Conservation (phyloP, 305 asterid species). For the Fraxinus baroniana region DNA sequence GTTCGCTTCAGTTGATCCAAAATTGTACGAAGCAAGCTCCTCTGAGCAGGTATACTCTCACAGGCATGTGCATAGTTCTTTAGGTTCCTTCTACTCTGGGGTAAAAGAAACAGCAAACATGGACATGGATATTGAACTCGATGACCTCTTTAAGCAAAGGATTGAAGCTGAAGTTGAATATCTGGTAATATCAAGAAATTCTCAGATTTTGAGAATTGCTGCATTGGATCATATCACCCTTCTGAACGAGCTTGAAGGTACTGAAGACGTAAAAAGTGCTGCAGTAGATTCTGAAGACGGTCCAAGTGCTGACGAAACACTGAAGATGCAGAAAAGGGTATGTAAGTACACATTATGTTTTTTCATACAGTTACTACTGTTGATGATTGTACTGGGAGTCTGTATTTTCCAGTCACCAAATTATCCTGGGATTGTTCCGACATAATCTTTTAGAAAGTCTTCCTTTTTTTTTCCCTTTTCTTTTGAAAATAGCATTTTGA, state of each 20-base stretch:
- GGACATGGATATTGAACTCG: constrained; percentile 41
- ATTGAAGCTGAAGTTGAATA: constrained; percentile 73
- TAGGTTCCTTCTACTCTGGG: constrained; percentile 34
- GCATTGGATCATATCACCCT: constrained; percentile 44
- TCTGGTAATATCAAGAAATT: constrained; percentile 45
- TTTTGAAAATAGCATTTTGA: constrained; percentile 6
- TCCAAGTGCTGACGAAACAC: background rate
- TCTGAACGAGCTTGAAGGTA: constrained; percentile 10
- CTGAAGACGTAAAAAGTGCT: background rate
- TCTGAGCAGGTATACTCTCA: constrained; percentile 23
- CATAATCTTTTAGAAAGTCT: constrained; percentile 34
- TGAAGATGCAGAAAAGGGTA: constrained; percentile 31
- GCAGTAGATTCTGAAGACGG: background rate
- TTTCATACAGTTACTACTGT: constrained; percentile 49
- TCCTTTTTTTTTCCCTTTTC: no score
- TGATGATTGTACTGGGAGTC: constrained; percentile 32
- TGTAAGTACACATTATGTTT: constrained; percentile 56
- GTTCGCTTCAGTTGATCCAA: constrained; percentile 25
- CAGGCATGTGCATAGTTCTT: constrained; percentile 26
- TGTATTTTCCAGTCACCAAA: constrained; percentile 36
- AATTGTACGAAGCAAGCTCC: constrained; percentile 26
- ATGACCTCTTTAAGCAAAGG: constrained; percentile 51
- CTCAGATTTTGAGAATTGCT: constrained; percentile 42
- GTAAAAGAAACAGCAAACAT: constrained; percentile 29
- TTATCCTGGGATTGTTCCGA: constrained; percentile 53